Conservation (phyloP, 2,329 filamentous ascomycete species). For the Rugonectria rugulosa region DNA sequence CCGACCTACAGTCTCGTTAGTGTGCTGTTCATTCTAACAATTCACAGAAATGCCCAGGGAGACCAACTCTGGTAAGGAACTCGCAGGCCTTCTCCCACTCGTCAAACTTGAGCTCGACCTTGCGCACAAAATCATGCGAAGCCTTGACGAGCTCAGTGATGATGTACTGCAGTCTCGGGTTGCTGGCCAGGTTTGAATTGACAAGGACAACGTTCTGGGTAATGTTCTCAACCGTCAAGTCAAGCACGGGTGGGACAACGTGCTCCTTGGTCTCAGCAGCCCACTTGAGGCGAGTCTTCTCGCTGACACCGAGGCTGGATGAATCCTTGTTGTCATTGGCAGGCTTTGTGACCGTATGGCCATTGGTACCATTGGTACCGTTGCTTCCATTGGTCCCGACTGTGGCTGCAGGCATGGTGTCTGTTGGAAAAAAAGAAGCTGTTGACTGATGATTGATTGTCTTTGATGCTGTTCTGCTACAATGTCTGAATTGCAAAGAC, state of each 20-base stretch:
- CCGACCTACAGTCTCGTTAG: not conserved
- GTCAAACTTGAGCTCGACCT: slow-evolving; percentile 72
- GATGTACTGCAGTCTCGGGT: slow-evolving; percentile 71
- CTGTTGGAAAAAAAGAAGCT: not conserved
- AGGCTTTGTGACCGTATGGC: not conserved
- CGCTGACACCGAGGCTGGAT: not conserved
- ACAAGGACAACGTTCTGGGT: slow-evolving; percentile 74
- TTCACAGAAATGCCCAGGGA: too few species aligned
- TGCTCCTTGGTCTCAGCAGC: slow-evolving; percentile 4
- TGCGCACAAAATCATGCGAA: slow-evolving; percentile 77
- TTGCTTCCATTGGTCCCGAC: not conserved
- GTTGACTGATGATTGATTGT: not conserved
- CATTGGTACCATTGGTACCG: not conserved
- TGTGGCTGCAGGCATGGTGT: slow-evolving; percentile 1
- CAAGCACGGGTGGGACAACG: slow-evolving; percentile 31
- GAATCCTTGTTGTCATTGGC: not conserved
- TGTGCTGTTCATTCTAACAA: not conserved
- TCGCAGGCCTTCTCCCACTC: slow-evolving; percentile 77
- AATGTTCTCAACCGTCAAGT: slow-evolving; percentile 77
- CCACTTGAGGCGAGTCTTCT: slow-evolving; percentile 9
- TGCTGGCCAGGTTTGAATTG: slow-evolving; percentile 68
- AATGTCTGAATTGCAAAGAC: not conserved
- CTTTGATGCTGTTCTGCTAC: not conserved
- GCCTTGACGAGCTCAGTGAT: slow-evolving; percentile 74
- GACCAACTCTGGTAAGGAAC: slow-evolving; percentile 63